Evolutionary conservation across 2,329 filamentous ascomycete genomes (phyloP), one percentile per base, ranked within the genome.

Genomic region (Peltaster fructicola): DNA sequence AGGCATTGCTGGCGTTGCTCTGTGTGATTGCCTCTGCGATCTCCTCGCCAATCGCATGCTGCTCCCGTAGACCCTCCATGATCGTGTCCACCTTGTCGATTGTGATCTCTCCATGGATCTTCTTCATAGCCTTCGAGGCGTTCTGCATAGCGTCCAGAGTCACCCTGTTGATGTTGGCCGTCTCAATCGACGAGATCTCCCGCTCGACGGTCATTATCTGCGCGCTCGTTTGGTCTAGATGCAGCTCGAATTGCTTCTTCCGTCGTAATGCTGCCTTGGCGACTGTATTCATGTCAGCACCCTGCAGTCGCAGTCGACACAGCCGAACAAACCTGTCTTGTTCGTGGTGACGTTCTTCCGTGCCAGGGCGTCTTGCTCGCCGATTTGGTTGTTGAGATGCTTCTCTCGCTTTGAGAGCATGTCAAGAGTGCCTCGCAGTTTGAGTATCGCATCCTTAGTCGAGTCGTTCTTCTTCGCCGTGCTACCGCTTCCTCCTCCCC

Each of bases 141-240:
- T 74, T 74, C 67, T 91, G 75, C 82, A 98, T 93, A 6, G 84
- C 85, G 39, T 75, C 68, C 36, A 95, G 63, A 8, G 88, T 98
- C 62, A 93, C 84, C 56, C 85, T 74, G 63, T 98, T 98, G 61
- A 98, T 93, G 52, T 95, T 98, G 33, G 88, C 88, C 23, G 84
- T 81, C 56, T 98, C 88, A 59, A 98, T 95, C 31, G 79, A 75
- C 52, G 88, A 88, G 47, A 95, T 90, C 52, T 98, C 82, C 47
- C 84, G 77, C 53, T 98, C 88, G 21, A 98, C 64, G 12, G 88
- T 91, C 42, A 73, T 70, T 46, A 95, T 90, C 56, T 95, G 85
- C 15, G 76, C 70, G 31, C 70, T 66, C 2, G 85, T 95, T 56
- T 93, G 84, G 39, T 92, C 81, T 30, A 93, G 68, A 29, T 79